phyloP scores from a whole-genome alignment of 176 grass and related monocot genomes.

The Triticum dicoccoides region DNA sequence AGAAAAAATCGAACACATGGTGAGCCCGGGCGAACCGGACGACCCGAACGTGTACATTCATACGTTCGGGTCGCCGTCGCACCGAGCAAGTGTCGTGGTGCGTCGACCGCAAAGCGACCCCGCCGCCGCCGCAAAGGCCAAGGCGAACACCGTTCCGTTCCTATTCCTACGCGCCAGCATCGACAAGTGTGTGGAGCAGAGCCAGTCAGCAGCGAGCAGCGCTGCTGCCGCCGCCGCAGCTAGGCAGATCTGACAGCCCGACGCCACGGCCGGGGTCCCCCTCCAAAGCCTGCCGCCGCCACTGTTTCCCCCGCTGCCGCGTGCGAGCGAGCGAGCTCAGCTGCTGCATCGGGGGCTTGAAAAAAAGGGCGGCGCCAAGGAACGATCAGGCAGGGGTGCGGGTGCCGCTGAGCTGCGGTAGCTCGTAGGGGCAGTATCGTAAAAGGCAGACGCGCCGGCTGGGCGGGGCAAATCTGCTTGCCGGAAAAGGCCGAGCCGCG shows the following conservation, averaged over 20 bases:
- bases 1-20: no score
- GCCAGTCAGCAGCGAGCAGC: not conserved
- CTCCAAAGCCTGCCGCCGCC: not conserved
- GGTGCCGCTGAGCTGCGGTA: no score
- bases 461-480: conserved; percentile 6
- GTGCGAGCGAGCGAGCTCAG: not conserved
- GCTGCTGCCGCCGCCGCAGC: not conserved
- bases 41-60: not conserved
- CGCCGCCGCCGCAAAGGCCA: not conserved
- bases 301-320: not conserved
- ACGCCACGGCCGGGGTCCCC: not conserved
- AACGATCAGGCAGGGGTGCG: not conserved
- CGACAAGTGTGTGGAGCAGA: not conserved
- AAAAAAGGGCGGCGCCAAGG: not conserved
- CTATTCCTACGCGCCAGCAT: not conserved
- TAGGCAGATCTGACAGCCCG: conserved; percentile 19
- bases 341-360: not conserved
- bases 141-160: not conserved
- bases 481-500: not conserved
- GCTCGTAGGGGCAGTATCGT: conserved; percentile 8
- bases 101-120: not conserved
- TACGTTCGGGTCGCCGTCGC: not conserved
- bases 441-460: not conserved
- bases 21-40: no score
- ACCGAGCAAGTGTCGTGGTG: not conserved